Conservation (phyloP, 768 basidiomycete species). For the Paxillus ammoniavirescens region DNA sequence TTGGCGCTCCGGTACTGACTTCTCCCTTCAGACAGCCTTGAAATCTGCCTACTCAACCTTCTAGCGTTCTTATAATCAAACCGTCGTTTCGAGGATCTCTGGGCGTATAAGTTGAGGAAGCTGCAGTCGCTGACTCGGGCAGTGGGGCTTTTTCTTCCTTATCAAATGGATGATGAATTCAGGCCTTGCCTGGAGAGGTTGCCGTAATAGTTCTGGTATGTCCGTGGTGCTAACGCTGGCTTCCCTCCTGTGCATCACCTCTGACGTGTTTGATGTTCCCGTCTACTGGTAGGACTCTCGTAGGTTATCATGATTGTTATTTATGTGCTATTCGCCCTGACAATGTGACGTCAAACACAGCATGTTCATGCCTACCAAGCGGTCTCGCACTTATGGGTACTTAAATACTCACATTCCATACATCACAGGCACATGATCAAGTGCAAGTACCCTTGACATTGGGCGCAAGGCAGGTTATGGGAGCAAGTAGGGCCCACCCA, state of each 20-base stretch:
- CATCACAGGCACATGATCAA: conserved; percentile 91
- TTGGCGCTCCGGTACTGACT: background rate
- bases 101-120: conserved; percentile 95
- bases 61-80: conserved; percentile 97
- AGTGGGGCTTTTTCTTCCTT: conserved; percentile 61
- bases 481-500: conserved; percentile 36
- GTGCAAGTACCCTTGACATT: conserved; percentile 94
- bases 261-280: conserved; percentile 88
- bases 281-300: conserved; percentile 98
- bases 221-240: conserved; percentile 44
- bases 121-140: conserved; percentile 50
- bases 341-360: conserved; percentile 96
- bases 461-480: conserved; percentile 88
- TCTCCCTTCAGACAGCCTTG: conserved; percentile 71
- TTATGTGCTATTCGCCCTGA: conserved; percentile 89
- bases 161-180: conserved; percentile 88
- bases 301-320: conserved; percentile 99
- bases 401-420: conserved; percentile 6
- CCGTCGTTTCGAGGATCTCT: conserved; percentile 91
- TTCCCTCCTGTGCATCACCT: conserved; percentile 77
- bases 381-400: background rate
- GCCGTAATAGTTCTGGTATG: conserved; percentile 92
- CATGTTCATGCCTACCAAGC: conserved; percentile 38
- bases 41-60: conserved; percentile 94
- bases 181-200: conserved; percentile 92